These are phyloP conservation scores for Lablab purpureus DNA, from an alignment of 306 rosid species.

Conservation along the genomic window DNA sequence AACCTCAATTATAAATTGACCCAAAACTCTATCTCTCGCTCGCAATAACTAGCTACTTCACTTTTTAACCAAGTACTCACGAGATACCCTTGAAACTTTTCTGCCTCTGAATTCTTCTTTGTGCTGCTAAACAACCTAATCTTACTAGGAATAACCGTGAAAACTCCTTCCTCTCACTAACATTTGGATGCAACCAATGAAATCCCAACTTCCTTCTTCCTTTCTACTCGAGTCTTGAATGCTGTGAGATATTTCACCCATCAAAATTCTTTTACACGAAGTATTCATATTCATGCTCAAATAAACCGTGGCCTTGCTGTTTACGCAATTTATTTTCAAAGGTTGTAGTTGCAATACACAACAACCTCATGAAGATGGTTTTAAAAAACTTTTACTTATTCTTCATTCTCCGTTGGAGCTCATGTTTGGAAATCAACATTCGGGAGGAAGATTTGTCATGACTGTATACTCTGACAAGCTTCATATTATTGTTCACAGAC, in stretches of 20 bases:
- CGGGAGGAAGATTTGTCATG: constrained; percentile 62
- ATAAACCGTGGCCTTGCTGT: not conserved
- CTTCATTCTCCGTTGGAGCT: constrained; percentile 44
- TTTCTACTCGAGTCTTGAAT: not conserved
- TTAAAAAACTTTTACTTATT: constrained; percentile 47
- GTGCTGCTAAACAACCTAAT: constrained; percentile 64
- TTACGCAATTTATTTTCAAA: not conserved
- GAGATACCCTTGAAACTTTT: constrained; percentile 65
- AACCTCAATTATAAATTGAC: constrained; percentile 16
- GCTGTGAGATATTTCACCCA: not conserved
- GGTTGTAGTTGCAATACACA: constrained; percentile 30
- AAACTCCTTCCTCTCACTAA: constrained; percentile 45
- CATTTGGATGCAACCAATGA: constrained; percentile 48
- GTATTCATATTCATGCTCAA: not conserved
- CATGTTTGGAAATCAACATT: constrained; percentile 74
- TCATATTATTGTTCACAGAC: not conserved
- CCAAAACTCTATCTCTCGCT: constrained; percentile 28
- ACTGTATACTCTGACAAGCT: constrained; percentile 48
- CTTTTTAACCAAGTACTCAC: constrained; percentile 76
- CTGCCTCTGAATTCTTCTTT: constrained; percentile 67
- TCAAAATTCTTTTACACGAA: constrained; percentile 23
- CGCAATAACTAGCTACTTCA: constrained; percentile 3
- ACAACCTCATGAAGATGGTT: constrained; percentile 33
- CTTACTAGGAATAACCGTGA: constrained; percentile 58
- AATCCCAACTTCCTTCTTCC: constrained; percentile 25